Conservation (phyloP, 768 basidiomycete genomes). For the Lentinus tigrinus region DNA sequence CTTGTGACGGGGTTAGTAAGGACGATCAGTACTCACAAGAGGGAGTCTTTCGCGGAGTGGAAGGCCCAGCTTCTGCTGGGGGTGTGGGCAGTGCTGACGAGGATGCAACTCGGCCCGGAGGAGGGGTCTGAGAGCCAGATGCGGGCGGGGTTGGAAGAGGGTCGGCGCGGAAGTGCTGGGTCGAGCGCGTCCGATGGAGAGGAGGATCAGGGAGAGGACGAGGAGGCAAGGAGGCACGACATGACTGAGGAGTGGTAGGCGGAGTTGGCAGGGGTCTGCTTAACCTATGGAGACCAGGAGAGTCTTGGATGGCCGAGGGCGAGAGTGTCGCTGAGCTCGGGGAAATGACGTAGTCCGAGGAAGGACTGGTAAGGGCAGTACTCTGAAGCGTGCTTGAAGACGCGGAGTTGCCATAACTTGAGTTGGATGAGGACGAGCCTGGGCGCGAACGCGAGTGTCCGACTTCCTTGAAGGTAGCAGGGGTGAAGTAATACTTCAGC, state of each 20-base stretch:
- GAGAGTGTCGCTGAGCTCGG: background rate
- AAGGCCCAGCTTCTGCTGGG: background rate
- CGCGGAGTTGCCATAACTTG: background rate
- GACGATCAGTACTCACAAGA: no score
- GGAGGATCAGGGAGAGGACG: slow-evolving; percentile 11
- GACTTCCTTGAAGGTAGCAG: background rate
- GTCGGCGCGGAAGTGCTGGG: background rate
- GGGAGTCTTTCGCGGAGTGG: background rate
- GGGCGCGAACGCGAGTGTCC: slow-evolving; percentile 4
- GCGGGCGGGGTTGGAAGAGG: slow-evolving; percentile 3
- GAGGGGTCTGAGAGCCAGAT: background rate
- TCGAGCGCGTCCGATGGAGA: background rate
- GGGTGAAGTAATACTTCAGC: slow-evolving; percentile 5
- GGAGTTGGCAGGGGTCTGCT: background rate
- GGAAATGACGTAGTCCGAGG: background rate
- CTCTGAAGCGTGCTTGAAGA: background rate
- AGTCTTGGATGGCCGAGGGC: background rate
- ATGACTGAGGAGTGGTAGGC: background rate
- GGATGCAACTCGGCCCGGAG: background rate
- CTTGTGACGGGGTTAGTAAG: no score
- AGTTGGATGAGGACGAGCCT: slow-evolving; percentile 6
- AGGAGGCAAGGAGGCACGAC: background rate
- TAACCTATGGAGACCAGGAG: background rate
- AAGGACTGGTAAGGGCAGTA: slow-evolving; percentile 2
- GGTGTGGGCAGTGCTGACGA: background rate